These are phyloP conservation scores for Saururus chinensis DNA, from an alignment of 164 flowering plant species.

Conservation along the genomic window DNA sequence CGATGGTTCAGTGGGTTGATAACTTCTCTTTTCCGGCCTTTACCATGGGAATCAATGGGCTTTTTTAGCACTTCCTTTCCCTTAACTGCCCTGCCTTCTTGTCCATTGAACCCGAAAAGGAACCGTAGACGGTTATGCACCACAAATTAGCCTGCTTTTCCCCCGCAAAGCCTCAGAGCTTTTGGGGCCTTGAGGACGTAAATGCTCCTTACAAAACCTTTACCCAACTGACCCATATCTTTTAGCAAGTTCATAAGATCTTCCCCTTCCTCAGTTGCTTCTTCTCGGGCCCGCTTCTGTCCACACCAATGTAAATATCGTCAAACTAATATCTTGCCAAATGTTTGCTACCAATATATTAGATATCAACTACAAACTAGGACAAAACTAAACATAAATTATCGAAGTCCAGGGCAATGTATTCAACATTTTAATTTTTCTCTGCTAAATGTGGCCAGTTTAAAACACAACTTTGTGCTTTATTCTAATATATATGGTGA, in stretches of 20 bases:
- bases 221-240: slow-evolving; percentile 64
- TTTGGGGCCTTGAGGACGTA: slow-evolving; percentile 60
- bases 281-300: slow-evolving; percentile 74
- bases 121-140: no score
- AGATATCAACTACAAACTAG: not conserved
- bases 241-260: slow-evolving; percentile 30
- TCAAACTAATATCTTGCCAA: no score
- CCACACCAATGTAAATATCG: not conserved
- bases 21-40: no score
- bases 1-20: no score
- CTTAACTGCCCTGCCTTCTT: no score
- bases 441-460: not conserved
- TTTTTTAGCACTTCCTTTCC: no score
- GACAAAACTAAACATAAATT: not conserved
- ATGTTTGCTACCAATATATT: no score
- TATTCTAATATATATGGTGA: no score
- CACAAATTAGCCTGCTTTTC: not conserved
- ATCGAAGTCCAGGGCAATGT: no score
- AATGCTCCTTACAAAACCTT: slow-evolving; percentile 67
- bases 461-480: not conserved
- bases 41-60: no score
- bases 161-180: not conserved
- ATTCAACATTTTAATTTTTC: not conserved
- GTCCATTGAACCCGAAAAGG: no score
- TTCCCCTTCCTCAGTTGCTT: slow-evolving; percentile 21